Evolutionary conservation across 352 stramenopile species (phyloP), one percentile per base, ranked within the genome.

Genomic region (Globisporangium irregulare): DNA sequence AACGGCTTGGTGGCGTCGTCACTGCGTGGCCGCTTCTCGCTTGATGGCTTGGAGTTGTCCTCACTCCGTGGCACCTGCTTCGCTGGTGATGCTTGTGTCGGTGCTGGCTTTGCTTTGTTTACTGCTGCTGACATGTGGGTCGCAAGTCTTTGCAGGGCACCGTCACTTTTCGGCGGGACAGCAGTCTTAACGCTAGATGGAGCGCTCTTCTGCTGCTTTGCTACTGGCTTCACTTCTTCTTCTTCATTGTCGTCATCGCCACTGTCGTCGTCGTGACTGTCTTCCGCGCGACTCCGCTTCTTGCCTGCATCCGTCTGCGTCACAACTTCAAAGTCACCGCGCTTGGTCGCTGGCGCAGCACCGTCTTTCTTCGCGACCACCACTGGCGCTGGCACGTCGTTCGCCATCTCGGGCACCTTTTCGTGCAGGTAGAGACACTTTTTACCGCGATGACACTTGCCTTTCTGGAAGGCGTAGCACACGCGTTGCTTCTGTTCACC

Each of bases 401-500:
- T 68, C 5, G 57, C 54, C 27, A 75, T 69, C 38, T 70, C 59
- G 54, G 56, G 41, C n/a, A 93, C 66, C 66, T 86, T 76, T 55
- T 91, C 73, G 53, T 93, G 86, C 6, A 78, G 61, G 55, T 73
- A 94, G 29, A 91, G 27, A 67, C 86, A 94, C 53, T 85, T 83
- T 57, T 86, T 87, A 27, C 86, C 82, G 25, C 86, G 72, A 75
- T 93, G 86, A 67, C 86, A 93, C 18, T 84, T 77, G 29, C 86
- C 86, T n/a, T 87, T 89, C 67, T 92, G 86, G 68, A 81, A 93
- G 20, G 79, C 76, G 68, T 88, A 93, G 71, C 83, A 92, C 67
- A 91, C 80, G 9, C 83, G 75, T 50, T 78, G 80, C 68, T 87
- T 69, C 56, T 77, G 68, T 2, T 66, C 70, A 12, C 25, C 48